Base-by-base conservation (phyloP, 2,329 filamentous ascomycete genomes). In the Hypoxylon sp. region DNA sequence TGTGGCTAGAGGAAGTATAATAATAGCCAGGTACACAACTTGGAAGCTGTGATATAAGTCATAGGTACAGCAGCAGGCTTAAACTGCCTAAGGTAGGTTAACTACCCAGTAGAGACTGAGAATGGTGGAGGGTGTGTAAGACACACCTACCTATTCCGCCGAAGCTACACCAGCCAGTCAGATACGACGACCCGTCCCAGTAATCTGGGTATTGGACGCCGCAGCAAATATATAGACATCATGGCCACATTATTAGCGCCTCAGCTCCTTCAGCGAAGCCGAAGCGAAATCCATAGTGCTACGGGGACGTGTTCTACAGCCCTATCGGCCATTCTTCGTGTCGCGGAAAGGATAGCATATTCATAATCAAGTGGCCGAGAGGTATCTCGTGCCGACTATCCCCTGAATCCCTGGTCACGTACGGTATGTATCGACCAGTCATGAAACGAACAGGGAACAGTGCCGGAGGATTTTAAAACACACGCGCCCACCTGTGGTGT, bases 381-480 rank as follows among this genome's bases (percentile, higher is more conserved):
- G 57, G 57, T 44, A 66, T 17, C 33, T 47, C 17, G 55, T 67
- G 59, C 59, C 59, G 57, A 65, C 39, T 5, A 39, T 58, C 29
- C 54, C 54, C 51, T n/a, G 29, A 26, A 61, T 59, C 47, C 62
- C 39, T 51, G 54, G 61, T 68, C 59, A 68, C 61, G 61, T 66
- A 58, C 53, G 47, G 61, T 66, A 58, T 53, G 47, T 35, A 50
- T 54, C 39, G 63, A 52, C 74, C 71, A 74, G 70, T 76, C 63
- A 75, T 76, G 76, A 77, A 77, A 77, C 76, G 67, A 58, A 73
- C 72, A 71, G 67, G 70, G 69, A 66, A 35, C 47, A 54, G 55
- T 51, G 59, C 48, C 50, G 55, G 50, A 29, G n/a, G 42, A 24
- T 5, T 59, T 33, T 74, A 73, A 78, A 78, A 79, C 76, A 74